Evolutionary conservation across 148 eudicot species (phyloP).

Genomic region (Cornus florida): DNA sequence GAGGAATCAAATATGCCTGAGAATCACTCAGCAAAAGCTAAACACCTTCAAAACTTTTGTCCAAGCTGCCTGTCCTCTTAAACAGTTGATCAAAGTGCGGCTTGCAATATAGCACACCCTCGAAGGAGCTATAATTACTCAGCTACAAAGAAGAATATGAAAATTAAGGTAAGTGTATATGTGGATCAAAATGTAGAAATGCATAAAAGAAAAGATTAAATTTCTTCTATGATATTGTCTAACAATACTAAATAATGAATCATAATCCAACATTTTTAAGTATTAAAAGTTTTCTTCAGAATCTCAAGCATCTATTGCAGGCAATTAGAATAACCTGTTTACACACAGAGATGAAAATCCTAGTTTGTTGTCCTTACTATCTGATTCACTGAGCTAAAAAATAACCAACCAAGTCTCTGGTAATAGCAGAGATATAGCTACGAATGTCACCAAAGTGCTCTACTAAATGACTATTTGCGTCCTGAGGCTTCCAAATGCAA

Average conservation of each 20-base stretch:
- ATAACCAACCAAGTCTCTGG: background rate
- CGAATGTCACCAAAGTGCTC: background rate
- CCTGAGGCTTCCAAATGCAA: background rate
- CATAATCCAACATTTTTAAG: background rate
- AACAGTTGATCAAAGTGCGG: slow-evolving; percentile 90
- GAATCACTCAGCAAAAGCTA: background rate
- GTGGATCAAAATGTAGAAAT: background rate
- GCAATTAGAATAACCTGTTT: too few species aligned
- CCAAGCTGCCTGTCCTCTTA: slow-evolving; percentile 92
- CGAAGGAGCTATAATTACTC: slow-evolving; percentile 73
- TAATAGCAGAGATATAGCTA: background rate
- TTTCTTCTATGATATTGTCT: background rate
- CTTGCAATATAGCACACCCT: slow-evolving; percentile 87
- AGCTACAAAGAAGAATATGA: slow-evolving; percentile 49
- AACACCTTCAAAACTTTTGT: slow-evolving; percentile 88
- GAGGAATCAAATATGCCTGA: background rate
- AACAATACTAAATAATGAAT: background rate
- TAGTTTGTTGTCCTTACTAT: background rate
- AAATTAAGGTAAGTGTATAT: background rate
- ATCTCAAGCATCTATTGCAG: background rate
- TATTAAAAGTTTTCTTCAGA: background rate
- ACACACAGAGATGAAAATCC: background rate
- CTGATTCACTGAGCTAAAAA: background rate
- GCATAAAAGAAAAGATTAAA: background rate
- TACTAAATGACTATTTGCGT: too few species aligned